Evolutionary conservation across 2,329 filamentous ascomycete genomes (phyloP).

Genomic region (Pseudopithomyces chartarum): DNA sequence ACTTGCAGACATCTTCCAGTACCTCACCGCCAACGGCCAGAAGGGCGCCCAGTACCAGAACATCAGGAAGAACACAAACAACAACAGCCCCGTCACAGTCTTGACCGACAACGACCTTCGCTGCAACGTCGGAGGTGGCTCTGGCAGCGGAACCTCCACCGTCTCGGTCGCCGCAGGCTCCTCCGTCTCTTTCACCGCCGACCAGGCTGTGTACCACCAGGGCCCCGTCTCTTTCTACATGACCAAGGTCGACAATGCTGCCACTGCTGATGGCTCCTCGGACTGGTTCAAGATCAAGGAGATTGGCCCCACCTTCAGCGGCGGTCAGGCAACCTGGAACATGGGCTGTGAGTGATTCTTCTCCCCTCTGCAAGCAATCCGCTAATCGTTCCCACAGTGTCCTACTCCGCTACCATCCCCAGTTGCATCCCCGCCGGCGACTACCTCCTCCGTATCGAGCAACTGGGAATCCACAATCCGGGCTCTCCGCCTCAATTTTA

Average conservation of each 20-base stretch:
- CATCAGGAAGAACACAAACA: constrained; percentile 44
- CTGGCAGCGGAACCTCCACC: constrained; percentile 33
- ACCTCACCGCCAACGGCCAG: constrained; percentile 41
- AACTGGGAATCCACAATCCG: constrained; percentile 54
- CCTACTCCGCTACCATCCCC: constrained; percentile 48
- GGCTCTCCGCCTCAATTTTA: constrained; percentile 37
- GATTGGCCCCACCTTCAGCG: constrained; percentile 42
- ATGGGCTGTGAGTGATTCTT: constrained; percentile 29
- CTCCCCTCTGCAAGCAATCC: background rate
- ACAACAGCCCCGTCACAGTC: constrained; percentile 44
- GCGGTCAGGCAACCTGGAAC: constrained; percentile 41
- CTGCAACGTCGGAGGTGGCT: constrained; percentile 43
- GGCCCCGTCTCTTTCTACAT: constrained; percentile 46
- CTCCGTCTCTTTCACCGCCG: constrained; percentile 41
- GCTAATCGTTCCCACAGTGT: constrained; percentile 25
- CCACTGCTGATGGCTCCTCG: constrained; percentile 40
- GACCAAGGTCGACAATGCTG: constrained; percentile 42
- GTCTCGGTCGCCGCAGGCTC: constrained; percentile 44
- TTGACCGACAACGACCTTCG: constrained; percentile 38
- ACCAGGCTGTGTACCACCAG: constrained; percentile 46
- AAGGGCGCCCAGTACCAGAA: constrained; percentile 43
- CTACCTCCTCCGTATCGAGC: constrained; percentile 56
- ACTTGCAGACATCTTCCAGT: constrained; percentile 44
- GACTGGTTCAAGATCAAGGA: constrained; percentile 49
- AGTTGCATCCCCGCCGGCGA: constrained; percentile 49